Base-by-base conservation (phyloP, 2,329 filamentous ascomycete genomes). In the Byssochlamys sp. region DNA sequence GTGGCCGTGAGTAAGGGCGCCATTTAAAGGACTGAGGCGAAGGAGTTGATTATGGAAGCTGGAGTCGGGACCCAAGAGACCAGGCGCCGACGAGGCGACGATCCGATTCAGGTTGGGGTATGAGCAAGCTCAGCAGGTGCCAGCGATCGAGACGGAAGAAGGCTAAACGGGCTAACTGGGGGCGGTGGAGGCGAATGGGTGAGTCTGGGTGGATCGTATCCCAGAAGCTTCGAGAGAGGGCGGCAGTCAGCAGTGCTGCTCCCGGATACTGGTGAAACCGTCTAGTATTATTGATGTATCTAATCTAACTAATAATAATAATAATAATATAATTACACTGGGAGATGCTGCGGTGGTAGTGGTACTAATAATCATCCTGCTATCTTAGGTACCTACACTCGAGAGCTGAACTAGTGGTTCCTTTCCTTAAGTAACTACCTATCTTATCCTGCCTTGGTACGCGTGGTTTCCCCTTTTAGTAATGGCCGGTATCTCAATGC, bases 191-290 rank as follows among this genome's bases (percentile, higher is more conserved):
- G 48, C 56, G 27, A 55, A n/a, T 28, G 49, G 29, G 29, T 10
- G 29, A 31, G 29, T 19, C 29, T 31, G 29, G 24, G 49, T 51
- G 54, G 54, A 49, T 27, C 54, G 28, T 11, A 24, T 48, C 55
- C 55, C 49, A 53, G 58, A 59, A 59, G 55, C 53, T 59, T 59
- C 58, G 55, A 55, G 53, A 52, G 35, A 54, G 24, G 25, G 24
- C 49, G 49, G 35, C 35, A 45, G 39, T 45, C 39, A 45, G 39
- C 39, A 14, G 61, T 27, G 25, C 49, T 26, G 27, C 49, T 51
- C 49, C 49, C 49, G 49, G 49, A 51, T 51, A 24, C 25, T 51
- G 49, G 49, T 51, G 49, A 51, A 28, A 51, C 49, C 24, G 9
- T 28, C 24, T 26, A 51, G 39, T 39, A 39, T 39, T 39, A 39